Base-by-base conservation (phyloP, 352 stramenopile genomes). In the Globisporangium yorkense region DNA sequence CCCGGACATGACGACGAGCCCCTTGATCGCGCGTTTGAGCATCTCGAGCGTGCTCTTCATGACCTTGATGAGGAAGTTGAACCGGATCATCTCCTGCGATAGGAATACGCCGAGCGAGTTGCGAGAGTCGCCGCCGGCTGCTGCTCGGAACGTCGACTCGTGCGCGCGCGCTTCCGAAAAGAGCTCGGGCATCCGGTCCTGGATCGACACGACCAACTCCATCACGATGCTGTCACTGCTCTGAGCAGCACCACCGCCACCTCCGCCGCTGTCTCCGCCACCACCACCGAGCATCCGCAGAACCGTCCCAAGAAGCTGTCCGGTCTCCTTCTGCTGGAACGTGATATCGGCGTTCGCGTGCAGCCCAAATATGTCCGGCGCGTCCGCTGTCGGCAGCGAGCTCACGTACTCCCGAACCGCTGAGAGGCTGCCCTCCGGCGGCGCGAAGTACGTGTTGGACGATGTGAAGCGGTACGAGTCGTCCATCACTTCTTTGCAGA, bases 341-440 rank as follows among this genome's bases (percentile, higher is more conserved):
- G 88, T 97, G 54, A 98, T 98, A 64, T 96, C 92, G 4, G 92
- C 92, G 56, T 98, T 98, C 24, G 77, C 74, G 54, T 98, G 93
- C 52, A 98, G 76, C 2, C 93, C 93, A 58, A 97, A 98, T 44
- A 96, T 92, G 45, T 97, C 87, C 0, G 94, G 94, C 0, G 79
- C 71, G 57, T 97, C 92, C 9, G 89, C 88, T 3, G 72, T 74
- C 37, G 93, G 94, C 13, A 98, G 61, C 18, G 63, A 54, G 29
- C 63, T 71, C 16, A 98, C 86, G 57, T 97, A 97, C 33, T 91
- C 77, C 15, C 93, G 86, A 29, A 88, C 77, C 24, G 66, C 67
- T 3, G 49, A 29, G 1, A 97, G 65, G 1, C 65, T 74, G 0
- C 84, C 72, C 51, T 94, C 83, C 0, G 66, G 54, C 35, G 88